These are phyloP conservation scores for Guyanaporus albipodus DNA, from an alignment of 768 basidiomycete genomes.

Conservation along the genomic window DNA sequence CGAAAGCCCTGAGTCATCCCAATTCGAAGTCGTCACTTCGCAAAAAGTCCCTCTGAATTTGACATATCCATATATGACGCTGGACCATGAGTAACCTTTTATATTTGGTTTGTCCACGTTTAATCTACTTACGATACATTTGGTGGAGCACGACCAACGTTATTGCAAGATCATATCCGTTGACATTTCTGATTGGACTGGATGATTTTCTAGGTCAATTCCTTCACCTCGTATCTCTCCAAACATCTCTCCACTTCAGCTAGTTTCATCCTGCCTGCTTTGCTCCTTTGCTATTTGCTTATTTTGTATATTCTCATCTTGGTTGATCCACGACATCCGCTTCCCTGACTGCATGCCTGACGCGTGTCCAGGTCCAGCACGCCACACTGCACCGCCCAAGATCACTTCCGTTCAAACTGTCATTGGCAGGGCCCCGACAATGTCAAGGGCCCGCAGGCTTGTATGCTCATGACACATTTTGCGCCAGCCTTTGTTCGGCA, in stretches of 20 bases:
- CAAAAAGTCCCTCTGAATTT: slow-evolving; percentile 43
- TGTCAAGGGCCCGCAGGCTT: background rate
- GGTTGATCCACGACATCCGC: slow-evolving; percentile 8
- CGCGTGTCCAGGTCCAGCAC: slow-evolving; percentile 16
- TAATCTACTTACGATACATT: slow-evolving; percentile 15
- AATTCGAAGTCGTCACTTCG: slow-evolving; percentile 61
- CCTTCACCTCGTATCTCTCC: slow-evolving; percentile 6
- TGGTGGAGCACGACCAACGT: slow-evolving; percentile 8
- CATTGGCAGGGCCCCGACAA: background rate
- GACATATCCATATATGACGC: slow-evolving; percentile 54
- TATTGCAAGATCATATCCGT: slow-evolving; percentile 13
- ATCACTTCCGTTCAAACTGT: slow-evolving; percentile 9
- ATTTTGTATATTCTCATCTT: slow-evolving; percentile 14
- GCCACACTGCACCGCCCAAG: slow-evolving; percentile 12
- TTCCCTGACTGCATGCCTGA: slow-evolving; percentile 19
- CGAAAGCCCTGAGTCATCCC: slow-evolving; percentile 54
- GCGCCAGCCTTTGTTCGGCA: background rate
- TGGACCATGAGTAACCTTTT: slow-evolving; percentile 39
- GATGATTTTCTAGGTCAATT: slow-evolving; percentile 5
- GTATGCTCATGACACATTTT: background rate
- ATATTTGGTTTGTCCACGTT: slow-evolving; percentile 14
- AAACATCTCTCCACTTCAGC: slow-evolving; percentile 11
- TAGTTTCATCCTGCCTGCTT: slow-evolving; percentile 19
- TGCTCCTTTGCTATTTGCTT: slow-evolving; percentile 17
- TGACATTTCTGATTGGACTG: slow-evolving; percentile 11